Evolutionary conservation across 306 rosid genomes (phyloP).

Genomic region (Psophocarpus tetragonolobus): DNA sequence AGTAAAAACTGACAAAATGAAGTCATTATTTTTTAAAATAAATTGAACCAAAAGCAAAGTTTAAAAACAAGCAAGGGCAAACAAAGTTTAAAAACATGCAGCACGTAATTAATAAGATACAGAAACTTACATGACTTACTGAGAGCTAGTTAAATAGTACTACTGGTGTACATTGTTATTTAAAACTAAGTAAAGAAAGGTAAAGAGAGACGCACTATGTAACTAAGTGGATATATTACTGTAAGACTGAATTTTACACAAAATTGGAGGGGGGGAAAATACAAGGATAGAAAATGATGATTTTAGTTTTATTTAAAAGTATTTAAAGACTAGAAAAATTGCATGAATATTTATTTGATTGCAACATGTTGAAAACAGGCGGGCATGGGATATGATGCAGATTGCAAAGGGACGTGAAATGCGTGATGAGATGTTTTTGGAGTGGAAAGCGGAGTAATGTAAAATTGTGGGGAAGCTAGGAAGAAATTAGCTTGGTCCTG

Average conservation of each 20-base stretch:
- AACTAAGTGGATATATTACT: background rate
- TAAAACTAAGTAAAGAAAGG: background rate
- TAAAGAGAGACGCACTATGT: background rate
- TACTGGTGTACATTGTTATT: no score
- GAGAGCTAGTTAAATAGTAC: background rate
- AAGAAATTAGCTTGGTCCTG: conserved; percentile 1
- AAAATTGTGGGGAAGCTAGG: background rate
- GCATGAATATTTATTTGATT: background rate
- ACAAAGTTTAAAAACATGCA: background rate
- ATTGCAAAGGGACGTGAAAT: background rate
- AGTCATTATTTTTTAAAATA: background rate
- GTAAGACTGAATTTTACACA: background rate
- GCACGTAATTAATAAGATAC: background rate
- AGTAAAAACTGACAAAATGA: background rate
- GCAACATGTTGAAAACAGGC: background rate
- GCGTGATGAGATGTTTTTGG: background rate
- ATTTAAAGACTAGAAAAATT: background rate
- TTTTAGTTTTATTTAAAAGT: background rate
- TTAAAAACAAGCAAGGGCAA: background rate
- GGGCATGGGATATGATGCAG: background rate
- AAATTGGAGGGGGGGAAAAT: background rate
- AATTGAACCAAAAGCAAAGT: background rate
- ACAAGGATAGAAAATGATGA: background rate
- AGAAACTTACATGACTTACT: background rate
- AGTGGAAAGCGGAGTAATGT: background rate